A percentile compares a stretch with the other conserved stretches of the same genome.
Evolutionary conservation across 192 early-diverging fungal genomes (phyloP).

Genomic region (Rhizophagus clarus): DNA sequence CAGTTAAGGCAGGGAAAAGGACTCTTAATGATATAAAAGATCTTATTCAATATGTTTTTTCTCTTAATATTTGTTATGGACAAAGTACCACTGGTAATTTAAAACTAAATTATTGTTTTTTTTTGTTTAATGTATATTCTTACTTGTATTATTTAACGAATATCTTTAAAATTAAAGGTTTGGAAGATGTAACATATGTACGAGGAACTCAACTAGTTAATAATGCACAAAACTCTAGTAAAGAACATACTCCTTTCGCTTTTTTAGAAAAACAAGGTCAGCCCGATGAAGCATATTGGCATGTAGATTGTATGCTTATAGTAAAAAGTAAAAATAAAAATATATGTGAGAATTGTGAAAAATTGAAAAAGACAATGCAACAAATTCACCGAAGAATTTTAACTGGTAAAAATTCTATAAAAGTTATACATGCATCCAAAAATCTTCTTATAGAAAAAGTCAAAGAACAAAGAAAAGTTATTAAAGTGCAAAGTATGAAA

Average conservation of each 20-base stretch:
- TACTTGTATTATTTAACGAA: no score
- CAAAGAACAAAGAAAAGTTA: background rate
- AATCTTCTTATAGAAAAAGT: background rate
- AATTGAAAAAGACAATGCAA: background rate
- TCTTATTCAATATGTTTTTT: no score
- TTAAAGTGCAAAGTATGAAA: background rate
- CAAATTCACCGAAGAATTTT: no score
- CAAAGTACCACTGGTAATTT: background rate
- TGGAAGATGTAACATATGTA: no score
- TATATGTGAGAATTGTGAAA: background rate
- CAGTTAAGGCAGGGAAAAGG: no score
- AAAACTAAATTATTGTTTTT: no score
- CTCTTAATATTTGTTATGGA: background rate
- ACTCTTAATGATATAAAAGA: no score
- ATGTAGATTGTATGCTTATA: slow-evolving; percentile 1
- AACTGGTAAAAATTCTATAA: background rate
- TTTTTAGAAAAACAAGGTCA: slow-evolving; percentile 3
- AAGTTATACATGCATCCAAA: background rate
- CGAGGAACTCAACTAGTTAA: no score
- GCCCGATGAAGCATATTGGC: background rate
- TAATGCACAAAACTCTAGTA: no score
- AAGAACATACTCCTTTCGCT: no score
- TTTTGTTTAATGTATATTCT: no score
- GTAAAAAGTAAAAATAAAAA: background rate
- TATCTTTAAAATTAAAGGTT: no score